Conservation (phyloP, 257 asterid species). For the Euphrasia confusa region DNA sequence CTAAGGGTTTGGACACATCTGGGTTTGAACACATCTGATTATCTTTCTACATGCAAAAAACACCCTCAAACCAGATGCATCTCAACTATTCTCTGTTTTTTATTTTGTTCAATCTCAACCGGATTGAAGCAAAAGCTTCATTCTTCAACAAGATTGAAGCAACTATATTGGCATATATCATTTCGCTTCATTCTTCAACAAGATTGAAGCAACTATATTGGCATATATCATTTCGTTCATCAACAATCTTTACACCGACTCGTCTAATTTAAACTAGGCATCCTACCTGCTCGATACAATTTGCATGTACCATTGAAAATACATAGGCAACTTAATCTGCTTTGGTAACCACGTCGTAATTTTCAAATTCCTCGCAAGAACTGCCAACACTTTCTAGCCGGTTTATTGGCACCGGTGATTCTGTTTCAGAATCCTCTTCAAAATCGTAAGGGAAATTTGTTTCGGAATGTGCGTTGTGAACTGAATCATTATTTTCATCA, state of each 20-base stretch:
- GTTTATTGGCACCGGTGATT: conserved; percentile 26
- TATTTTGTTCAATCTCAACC: conserved; percentile 1
- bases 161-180: not conserved
- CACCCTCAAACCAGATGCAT: too few species aligned
- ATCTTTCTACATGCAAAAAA: too few species aligned
- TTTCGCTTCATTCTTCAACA: conserved; percentile 17
- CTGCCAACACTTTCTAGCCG: not conserved
- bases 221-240: conserved; percentile 9
- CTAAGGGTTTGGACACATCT: too few species aligned
- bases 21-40: too few species aligned
- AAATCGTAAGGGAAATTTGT: conserved; percentile 36
- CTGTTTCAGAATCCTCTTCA: conserved; percentile 38
- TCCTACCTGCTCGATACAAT: not conserved
- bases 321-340: not conserved
- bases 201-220: not conserved
- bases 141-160: not conserved
- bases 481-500: conserved; percentile 26
- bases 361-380: not conserved
- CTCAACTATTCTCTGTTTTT: too few species aligned
- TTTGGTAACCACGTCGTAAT: not conserved
- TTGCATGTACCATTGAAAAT: not conserved
- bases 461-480: conserved; percentile 23
- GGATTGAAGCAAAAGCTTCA: not conserved
- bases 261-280: not conserved
- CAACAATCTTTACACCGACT: not conserved